Base-by-base conservation (phyloP, 2,329 filamentous ascomycete species). In the Fusarium sp. region DNA sequence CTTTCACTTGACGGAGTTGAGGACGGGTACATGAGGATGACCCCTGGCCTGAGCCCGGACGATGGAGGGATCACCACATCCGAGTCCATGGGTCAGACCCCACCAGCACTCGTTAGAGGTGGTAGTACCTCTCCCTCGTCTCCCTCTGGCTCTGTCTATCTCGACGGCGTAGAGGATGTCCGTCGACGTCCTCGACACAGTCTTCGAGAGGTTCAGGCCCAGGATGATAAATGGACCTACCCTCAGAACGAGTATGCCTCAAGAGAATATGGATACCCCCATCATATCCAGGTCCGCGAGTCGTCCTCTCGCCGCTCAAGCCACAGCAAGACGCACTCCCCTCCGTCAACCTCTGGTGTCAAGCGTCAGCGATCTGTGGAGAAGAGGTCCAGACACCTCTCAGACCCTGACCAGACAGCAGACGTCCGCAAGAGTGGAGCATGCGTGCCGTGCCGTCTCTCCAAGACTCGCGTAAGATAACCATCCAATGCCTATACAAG, bases 361-460 rank as follows among this genome's bases (percentile, higher is more conserved):
- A 81, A 81, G 71, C 78, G 80, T 63, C 79, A 80, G 68, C 76
- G 79, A 50, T 78, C 79, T 64, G 76, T 76, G 45, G 79, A 81
- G 40, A 81, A 77, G 73, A 80, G 79, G 63, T 77, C 75, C 56
- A 76, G 80, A 51, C 79, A 81, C 58, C 75, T 83, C 27, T 74
- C 75, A 59, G 78, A 82, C 68, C 81, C 79, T 44, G 79, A 82
- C 64, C 81, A 85, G 76, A 86, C 85, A 45, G 84, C 83, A 55
- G 80, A 81, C 58, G 83, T 87, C 57, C 83, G 85, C 69, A 83
- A 84, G 73, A 79, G 79, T 71, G 82, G 82, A 62, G 83, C 85
- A 34, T 87, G 85, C 71, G 79, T 83, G 57, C 81, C 81, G 60
- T 87, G 85, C 75, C 83, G 81, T 70, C 79, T 83, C 66, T 81